phyloP scores from a whole-genome alignment of 2,329 filamentous ascomycete genomes.

The Simplicillium aogashimaense region DNA sequence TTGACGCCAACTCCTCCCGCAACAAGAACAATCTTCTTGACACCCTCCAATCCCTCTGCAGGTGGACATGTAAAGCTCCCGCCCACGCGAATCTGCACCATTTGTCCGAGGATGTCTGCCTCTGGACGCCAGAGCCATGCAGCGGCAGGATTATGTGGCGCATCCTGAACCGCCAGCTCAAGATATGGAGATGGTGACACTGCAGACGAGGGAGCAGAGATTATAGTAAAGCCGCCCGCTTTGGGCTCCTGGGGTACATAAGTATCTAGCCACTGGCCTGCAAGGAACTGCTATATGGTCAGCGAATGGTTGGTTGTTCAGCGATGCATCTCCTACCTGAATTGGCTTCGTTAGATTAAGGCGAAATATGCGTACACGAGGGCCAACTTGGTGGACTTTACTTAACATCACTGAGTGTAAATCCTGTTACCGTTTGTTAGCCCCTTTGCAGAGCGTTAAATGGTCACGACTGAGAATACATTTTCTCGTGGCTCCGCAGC shows the following conservation, averaged over 20 bases:
- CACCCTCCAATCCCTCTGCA: constrained; percentile 28
- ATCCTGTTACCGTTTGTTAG: constrained; percentile 17
- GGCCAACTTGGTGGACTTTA: constrained; percentile 54
- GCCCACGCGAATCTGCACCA: constrained; percentile 61
- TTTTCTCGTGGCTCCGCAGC: constrained; percentile 61
- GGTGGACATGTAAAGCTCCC: constrained; percentile 77
- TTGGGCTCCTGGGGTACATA: constrained; percentile 59
- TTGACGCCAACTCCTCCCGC: constrained; percentile 80
- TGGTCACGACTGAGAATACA: constrained; percentile 18
- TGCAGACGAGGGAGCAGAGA: constrained; percentile 57
- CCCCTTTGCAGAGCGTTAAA: too few relatives aligned
- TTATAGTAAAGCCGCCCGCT: constrained; percentile 82
- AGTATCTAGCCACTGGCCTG: constrained; percentile 85
- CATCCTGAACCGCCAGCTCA: constrained; percentile 70
- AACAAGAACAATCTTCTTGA: constrained; percentile 59
- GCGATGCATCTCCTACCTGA: not conserved
- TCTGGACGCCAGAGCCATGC: constrained; percentile 62
- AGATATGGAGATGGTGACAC: constrained; percentile 37
- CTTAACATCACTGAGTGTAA: constrained; percentile 54
- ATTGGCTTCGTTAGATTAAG: constrained; percentile 37
- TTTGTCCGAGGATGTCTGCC: constrained; percentile 44
- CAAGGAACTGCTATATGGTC: constrained; percentile 47
- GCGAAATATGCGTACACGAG: constrained; percentile 56
- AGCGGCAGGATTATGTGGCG: constrained; percentile 61
- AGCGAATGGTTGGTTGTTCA: not conserved